Base-by-base conservation (phyloP, 352 stramenopile species). In the Pythium insidiosum region DNA sequence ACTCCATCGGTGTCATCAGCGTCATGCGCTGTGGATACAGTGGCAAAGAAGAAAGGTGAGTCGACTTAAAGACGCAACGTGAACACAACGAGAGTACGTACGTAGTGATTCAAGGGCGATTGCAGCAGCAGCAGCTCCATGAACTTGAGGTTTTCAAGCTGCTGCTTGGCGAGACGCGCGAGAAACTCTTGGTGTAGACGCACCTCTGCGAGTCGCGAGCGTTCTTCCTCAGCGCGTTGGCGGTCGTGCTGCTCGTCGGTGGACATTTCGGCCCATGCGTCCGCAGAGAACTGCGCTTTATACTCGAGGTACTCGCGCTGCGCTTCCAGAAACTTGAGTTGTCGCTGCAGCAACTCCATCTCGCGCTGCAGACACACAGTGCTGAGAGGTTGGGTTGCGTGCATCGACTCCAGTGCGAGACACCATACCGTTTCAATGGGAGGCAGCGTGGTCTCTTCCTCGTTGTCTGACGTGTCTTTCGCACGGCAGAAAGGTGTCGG, bases 1-100 rank as follows among this genome's bases (percentile, higher is more conserved):
- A 75, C 45, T 81, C 72, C 68, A 84, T 84, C 11, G 72, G 72
- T 12, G 68, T 79, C 72, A 84, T 84, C 13, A 84, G 50, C 29
- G 72, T 73, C 50, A 63, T 58, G 15, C 68, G 59, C 72, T 84
- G 9, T 33, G n/a, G n/a, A n/a, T n/a, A n/a, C n/a, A n/a, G n/a
- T n/a, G n/a, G 35, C 21, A 50, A 26, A 37, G n/a, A 0, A 4
- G 20, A 0, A 20, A 39, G 3, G 28, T 49, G 1, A 31, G 2
- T 16, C 6, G 35, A 49, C 22, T 61, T 22, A 48, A 42, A 15
- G 21, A 30, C 20, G 16, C 29, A 20, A 16, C 2, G 23, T 18
- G 6, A 38, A 6, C 19, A 45, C 11, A 13, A 23, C 5, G 24
- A 31, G 18, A 37, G 12, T n/a, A 67, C 69, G 43, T 58, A 84